Base-by-base conservation (phyloP, 139 green algal genomes). In the Auxenochlorella pyrenoidosa region DNA sequence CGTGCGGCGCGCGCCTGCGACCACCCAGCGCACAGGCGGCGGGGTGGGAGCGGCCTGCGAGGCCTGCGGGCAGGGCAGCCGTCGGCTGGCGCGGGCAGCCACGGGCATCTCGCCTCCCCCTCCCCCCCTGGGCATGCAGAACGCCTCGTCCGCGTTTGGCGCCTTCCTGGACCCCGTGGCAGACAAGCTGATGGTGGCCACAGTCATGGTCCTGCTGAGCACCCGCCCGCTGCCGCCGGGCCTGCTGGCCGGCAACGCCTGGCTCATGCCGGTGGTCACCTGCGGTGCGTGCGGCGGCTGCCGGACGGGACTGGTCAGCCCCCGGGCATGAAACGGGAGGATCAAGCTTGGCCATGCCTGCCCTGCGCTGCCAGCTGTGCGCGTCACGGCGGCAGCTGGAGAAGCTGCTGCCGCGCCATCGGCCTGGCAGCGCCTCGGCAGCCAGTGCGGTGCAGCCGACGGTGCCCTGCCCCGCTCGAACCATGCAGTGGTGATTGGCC, bases 101-200 rank as follows among this genome's bases (percentile, higher is more conserved):
- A 28, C 5, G 59, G 59, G 59, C 3, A 30, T 28, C 5, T 38
- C n/a, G 19, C 71, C 26, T 36, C 78, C 78, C 36, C 3, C 78
- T 18, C 58, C 63, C 4, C n/a, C 38, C 32, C 34, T 51, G 21
- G n/a, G 3, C 19, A 16, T 15, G 80, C 92, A 97, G 93, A 95
- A 96, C 28, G 54, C 70, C 0, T 91, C 90, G 28, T 94, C 94
- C 0, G 72, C 92, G 8, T 99, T 99, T 92, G 97, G 97, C 24
- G 97, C 97, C 12, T 99, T 99, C 79, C 90, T 99, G 24, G 97
- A 99, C 89, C 97, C 97, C 0, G 97, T 99, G 28, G 96, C 97
- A 4, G 97, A 99, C 91, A 99, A 99, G 93, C 93, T 98, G 43
- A 98, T 98, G 95, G 96, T 98, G 34, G 91, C 93, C 18, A 92